Evolutionary conservation across 768 basidiomycete genomes (phyloP), one percentile per base, ranked within the genome.

Genomic region (Ramaria rubella): DNA sequence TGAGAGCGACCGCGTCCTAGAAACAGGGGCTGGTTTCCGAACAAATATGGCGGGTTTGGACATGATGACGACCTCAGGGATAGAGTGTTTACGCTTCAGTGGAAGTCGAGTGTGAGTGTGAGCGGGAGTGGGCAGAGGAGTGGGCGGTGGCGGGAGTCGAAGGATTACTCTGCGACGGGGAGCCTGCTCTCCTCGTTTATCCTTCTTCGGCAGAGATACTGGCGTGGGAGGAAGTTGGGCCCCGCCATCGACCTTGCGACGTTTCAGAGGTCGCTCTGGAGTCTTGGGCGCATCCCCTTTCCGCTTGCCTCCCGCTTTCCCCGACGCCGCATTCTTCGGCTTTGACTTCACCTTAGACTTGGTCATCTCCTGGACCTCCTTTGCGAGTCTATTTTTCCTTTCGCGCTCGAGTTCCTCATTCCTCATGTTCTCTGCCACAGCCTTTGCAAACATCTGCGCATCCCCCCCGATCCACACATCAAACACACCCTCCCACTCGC

Each of bases 391-490:
- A 21, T 48, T 48, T 26, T 11, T 48, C 46, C 29, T 26, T n/a
- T n/a, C n/a, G n/a, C n/a, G n/a, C n/a, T n/a, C n/a, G n/a, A n/a
- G n/a, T 9, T 46, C 49, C 19, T 77, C 75, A 4, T 26, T 42
- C 14, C 24, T 17, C 31, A 87, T 74, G 69, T 83, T 85, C 23
- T 73, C 73, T 58, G 74, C 76, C 58, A 90, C 66, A 58, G 82
- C 67, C 36, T 71, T 70, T 5, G 90, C 87, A 69, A 94, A 94
- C 15, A 65, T 66, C 68, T 96, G 94, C 2, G 88, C 85, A 65
- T 95, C 92, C 1, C 93, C 91, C 63, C 92, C 82, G 54, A 93
- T 69, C 89, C 91, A 95, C 36, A 81, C 79, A 69, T 96, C 93
- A 62, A 96, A 94, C 3, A 94, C 85, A 7, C 83, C 87, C 59